Conservation (phyloP, 805 yeast genomes). For the Wickerhamiella cacticola region DNA sequence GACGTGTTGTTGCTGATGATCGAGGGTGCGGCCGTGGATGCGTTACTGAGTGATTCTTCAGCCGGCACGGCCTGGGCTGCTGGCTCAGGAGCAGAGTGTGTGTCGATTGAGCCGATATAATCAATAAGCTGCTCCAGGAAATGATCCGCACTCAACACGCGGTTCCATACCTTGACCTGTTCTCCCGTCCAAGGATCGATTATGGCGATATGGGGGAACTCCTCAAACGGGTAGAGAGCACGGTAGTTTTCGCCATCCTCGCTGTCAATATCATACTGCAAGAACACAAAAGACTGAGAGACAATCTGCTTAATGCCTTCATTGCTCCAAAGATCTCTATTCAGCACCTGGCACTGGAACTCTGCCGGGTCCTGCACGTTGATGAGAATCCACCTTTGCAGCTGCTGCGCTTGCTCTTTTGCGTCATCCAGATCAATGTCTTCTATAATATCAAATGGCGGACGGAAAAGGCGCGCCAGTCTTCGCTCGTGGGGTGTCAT, state of each 20-base stretch:
- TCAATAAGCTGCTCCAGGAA: constrained; percentile 61
- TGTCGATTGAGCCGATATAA: constrained; percentile 36
- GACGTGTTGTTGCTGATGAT: constrained; percentile 6
- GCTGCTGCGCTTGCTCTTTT: constrained; percentile 47
- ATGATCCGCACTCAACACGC: constrained; percentile 43
- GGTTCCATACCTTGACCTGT: constrained; percentile 63
- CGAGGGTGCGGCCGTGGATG: constrained; percentile 1
- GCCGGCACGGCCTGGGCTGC: not conserved
- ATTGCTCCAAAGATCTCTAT: constrained; percentile 88
- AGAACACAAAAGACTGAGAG: constrained; percentile 57
- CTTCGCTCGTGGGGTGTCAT: constrained; percentile 35
- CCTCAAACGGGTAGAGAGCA: constrained; percentile 57
- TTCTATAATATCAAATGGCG: constrained; percentile 84
- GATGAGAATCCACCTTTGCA: constrained; percentile 69
- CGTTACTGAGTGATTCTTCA: not conserved
- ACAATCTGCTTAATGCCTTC: constrained; percentile 50
- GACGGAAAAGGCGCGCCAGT: constrained; percentile 72
- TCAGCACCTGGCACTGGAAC: constrained; percentile 78
- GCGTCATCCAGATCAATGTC: constrained; percentile 63
- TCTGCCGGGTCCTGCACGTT: constrained; percentile 80
- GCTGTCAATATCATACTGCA: constrained; percentile 75
- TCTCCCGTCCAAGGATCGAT: constrained; percentile 96
- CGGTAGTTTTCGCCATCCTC: constrained; percentile 58
- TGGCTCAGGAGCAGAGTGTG: not conserved
- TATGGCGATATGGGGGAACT: constrained; percentile 79